phyloP scores from a whole-genome alignment of 108 stramenopile species.

The Mayamaea pseudoterrestris region DNA sequence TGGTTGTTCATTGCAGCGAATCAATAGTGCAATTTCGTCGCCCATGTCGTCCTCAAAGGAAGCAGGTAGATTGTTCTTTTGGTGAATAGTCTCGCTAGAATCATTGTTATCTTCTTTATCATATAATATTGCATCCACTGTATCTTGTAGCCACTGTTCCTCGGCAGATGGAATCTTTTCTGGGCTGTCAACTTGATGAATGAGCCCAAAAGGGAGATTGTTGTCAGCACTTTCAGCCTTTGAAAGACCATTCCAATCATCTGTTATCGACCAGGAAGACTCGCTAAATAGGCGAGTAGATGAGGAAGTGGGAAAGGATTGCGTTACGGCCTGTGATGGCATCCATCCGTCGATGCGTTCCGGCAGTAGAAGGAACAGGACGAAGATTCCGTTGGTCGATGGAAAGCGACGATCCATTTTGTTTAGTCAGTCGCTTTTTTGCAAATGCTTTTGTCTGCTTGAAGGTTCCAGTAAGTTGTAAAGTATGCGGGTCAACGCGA shows the following conservation, averaged over 20 bases:
- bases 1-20: conserved; percentile 64
- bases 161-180: conserved; percentile 12
- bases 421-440: too few species aligned
- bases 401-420: too few species aligned
- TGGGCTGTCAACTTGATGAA: background rate
- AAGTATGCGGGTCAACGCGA: too few species aligned
- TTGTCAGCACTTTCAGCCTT: conserved; percentile 4
- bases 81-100: background rate
- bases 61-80: background rate
- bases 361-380: too few species aligned
- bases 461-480: too few species aligned
- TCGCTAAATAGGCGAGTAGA: too few species aligned
- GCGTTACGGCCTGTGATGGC: too few species aligned
- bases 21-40: conserved; percentile 51
- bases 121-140: conserved; percentile 21
- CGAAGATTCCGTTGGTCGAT: too few species aligned
- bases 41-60: conserved; percentile 28
- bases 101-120: background rate
- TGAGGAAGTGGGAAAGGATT: too few species aligned
- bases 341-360: too few species aligned
- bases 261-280: conserved; percentile 28
- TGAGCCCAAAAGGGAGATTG: conserved; percentile 5
- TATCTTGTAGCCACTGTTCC: conserved; percentile 20
- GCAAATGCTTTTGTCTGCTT: too few species aligned
- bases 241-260: conserved; percentile 30